Base-by-base conservation (phyloP, 805 yeast genomes). In the Candida incommunis region DNA sequence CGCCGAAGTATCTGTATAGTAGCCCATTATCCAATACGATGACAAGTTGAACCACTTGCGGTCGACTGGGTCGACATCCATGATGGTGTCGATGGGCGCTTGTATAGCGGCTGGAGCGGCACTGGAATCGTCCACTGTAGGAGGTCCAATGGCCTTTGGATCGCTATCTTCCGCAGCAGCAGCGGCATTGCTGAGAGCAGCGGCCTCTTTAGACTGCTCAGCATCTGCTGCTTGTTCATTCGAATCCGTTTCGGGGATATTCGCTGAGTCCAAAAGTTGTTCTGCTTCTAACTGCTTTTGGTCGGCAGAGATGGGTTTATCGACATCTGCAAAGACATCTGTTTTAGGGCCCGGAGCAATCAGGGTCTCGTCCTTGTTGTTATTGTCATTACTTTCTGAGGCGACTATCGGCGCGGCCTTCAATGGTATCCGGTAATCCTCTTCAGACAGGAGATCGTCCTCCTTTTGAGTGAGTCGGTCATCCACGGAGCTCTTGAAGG, bases 11-110 rank as follows among this genome's bases (percentile, higher is more conserved):
- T 31, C 37, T 7, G 13, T 9, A 18, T 9, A 31, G n/a, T 13
- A n/a, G 18, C 37, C 37, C 37, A 9, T 13, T 11, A 31, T 31
- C 37, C 37, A 31, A 18, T 31, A 31, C 18, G 11, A n/a, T 4
- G 37, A 11, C 37, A 31, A 18, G 20, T 31, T 18, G n/a, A 31
- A 31, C 37, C 37, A 31, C 37, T 31, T 31, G 37, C 37, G 37
- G n/a, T 31, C 37, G 9, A 11, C n/a, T n/a, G 11, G 37, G 5
- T 31, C 37, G 7, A 41, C 15, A 25, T 25, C 27, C 7, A 9
- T 13, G 13, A 25, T 13, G 13, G 13, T 25, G 27, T 25, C 27
- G 7, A 9, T 13, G 27, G 7, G 7, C 13, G 13, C 27, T 25
- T 25, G 13, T 25, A 25, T 13, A 25, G 27, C 27, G n/a, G n/a